Evolutionary conservation across 495 filamentous ascomycete genomes (phyloP), one percentile per base, ranked within the genome.

Genomic region (Baudoinia panamericana): DNA sequence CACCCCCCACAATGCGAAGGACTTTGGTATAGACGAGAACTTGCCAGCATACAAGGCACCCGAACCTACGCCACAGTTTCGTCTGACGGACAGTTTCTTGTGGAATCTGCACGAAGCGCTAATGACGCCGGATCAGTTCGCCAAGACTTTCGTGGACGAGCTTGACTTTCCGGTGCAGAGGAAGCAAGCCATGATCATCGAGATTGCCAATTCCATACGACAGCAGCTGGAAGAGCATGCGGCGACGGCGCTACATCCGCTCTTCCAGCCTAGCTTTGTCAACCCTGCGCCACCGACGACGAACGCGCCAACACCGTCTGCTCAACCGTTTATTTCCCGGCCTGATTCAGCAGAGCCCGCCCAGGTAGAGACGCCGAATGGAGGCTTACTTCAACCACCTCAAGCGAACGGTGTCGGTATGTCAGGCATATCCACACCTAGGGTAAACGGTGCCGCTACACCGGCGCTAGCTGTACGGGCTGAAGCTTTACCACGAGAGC

Each of bases 81-180:
- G 88, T 32, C 68, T 99, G 24, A 85, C 93, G 58, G 90, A 99
- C 50, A 80, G 78, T 19, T 95, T 99, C 55, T 61, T 96, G 18
- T 99, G 90, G 90, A 99, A 99, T 55, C 68, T 99, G 8, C 86
- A 96, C 60, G 90, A 99, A 63, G 82, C 82, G 1, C 64, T 94
- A 22, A 80, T 87, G 9, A 99, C 90, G 0, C 93, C 90, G 3
- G 90, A 99, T 55, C 79, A 88, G 49, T 99, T 96, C 60, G 92
- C 90, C 4, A 70, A 77, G 41, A 72, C 68, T n/a, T 79, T 95
- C 45, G 85, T 93, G 22, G 83, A 92, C 48, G 90, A 99, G 56
- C 72, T 96, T 34, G 92, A 99, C 55, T 75, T 99, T 29, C 88
- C 92, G 6, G 76, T 80, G 33, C 67, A 73, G 0, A 46, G 60